These are phyloP conservation scores for Fusarium sacchari DNA, from an alignment of 2,329 filamentous ascomycete genomes.

Conservation along the genomic window DNA sequence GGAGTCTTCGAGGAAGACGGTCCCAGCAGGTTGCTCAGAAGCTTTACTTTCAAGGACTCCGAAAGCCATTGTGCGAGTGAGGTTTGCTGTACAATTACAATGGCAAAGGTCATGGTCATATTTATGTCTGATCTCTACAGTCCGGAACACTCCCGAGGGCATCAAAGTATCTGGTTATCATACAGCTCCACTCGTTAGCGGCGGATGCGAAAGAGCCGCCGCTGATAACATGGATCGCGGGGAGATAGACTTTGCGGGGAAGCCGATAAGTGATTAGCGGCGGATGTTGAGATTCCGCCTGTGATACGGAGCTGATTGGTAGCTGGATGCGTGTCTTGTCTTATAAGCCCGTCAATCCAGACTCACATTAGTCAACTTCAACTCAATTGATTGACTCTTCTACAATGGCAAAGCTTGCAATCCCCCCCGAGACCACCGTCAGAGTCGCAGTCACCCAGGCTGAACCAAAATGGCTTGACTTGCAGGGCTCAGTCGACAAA, in stretches of 20 bases:
- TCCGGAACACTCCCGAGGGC: neutral
- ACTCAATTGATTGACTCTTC: neutral
- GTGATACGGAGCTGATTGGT: neutral
- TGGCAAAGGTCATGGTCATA: neutral
- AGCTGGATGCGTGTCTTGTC: neutral
- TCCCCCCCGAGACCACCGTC: neutral
- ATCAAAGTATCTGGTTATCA: neutral
- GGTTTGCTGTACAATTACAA: too few species aligned
- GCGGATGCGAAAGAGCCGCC: neutral
- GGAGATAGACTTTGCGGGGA: neutral
- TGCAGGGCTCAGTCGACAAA: constrained; percentile 30
- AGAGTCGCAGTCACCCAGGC: constrained; percentile 34
- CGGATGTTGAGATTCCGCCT: neutral
- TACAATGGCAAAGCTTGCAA: neutral
- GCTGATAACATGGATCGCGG: neutral
- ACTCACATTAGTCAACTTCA: neutral
- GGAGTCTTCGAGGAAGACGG: neutral
- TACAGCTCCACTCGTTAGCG: neutral
- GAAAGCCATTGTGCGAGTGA: neutral
- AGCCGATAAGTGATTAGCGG: neutral
- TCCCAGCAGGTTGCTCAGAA: neutral
- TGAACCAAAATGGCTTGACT: constrained; percentile 35
- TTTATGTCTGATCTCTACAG: neutral
- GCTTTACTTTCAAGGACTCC: neutral
- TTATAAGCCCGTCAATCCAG: neutral